These are phyloP conservation scores for Luffa aegyptiaca DNA, from an alignment of 306 rosid species.

Conservation along the genomic window DNA sequence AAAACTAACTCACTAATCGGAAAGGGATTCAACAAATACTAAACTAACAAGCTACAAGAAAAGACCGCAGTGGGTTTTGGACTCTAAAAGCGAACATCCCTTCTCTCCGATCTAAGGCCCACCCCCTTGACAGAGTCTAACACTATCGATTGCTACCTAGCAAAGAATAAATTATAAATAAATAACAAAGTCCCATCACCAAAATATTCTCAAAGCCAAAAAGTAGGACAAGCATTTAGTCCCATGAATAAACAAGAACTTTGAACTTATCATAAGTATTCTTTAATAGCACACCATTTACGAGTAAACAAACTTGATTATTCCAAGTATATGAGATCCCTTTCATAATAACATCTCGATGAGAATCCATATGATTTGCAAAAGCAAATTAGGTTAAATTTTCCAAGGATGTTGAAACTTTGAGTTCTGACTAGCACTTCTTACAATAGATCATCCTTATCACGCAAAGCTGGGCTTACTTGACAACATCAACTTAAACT, in stretches of 20 bases:
- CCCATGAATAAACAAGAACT: not conserved
- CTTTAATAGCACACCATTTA: not conserved
- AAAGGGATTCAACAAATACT: too few species aligned
- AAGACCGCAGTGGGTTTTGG: too few species aligned
- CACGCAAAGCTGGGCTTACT: not conserved
- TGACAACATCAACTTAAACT: not conserved
- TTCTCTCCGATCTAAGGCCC: too few species aligned
- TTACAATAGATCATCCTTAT: not conserved
- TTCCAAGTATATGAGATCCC: not conserved
- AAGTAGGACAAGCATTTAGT: not conserved
- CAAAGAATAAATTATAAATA: not conserved
- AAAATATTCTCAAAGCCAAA: not conserved
- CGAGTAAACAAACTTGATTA: not conserved
- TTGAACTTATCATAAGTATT: not conserved
- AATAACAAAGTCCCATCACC: not conserved
- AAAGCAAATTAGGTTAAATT: not conserved
- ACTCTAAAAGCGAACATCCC: too few species aligned
- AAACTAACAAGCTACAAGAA: too few species aligned
- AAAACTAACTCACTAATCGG: too few species aligned
- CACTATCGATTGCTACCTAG: not conserved
- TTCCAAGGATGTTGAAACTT: not conserved
- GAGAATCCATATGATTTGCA: not conserved
- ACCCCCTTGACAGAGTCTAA: not conserved
- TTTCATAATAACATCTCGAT: not conserved
- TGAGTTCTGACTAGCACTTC: not conserved